phyloP scores from a whole-genome alignment of 2,329 filamentous ascomycete genomes.

The Alternaria arbusti region DNA sequence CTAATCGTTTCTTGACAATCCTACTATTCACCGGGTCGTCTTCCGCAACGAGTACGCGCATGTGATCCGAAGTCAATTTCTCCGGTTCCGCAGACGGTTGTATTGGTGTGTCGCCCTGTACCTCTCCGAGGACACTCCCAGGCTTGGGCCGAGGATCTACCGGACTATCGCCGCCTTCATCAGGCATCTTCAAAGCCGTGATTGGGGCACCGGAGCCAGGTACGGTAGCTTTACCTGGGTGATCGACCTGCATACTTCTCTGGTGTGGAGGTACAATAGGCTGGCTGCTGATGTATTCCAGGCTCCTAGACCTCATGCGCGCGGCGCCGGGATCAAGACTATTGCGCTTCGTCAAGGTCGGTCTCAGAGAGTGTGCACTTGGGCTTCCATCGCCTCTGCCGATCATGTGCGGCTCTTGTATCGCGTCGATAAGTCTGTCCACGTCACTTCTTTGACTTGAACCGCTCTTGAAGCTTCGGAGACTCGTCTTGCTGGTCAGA shows the following conservation, averaged over 20 bases:
- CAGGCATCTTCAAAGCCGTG: slow-evolving; percentile 55
- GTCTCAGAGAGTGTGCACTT: slow-evolving; percentile 32
- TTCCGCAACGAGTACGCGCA: slow-evolving; percentile 79
- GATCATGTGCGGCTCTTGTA: slow-evolving; percentile 63
- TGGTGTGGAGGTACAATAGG: slow-evolving; percentile 33
- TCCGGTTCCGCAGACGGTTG: slow-evolving; percentile 15
- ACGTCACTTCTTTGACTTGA: slow-evolving; percentile 66
- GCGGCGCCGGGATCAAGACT: slow-evolving; percentile 25
- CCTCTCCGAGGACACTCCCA: slow-evolving; percentile 39
- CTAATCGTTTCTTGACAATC: slow-evolving; percentile 78
- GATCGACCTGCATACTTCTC: slow-evolving; percentile 53
- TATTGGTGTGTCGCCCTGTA: slow-evolving; percentile 26
- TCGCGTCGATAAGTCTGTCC: slow-evolving; percentile 74
- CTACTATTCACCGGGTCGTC: slow-evolving; percentile 88
- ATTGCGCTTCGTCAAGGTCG: slow-evolving; percentile 34
- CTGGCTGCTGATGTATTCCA: slow-evolving; percentile 25
- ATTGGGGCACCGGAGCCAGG: slow-evolving; percentile 52
- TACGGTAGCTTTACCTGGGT: slow-evolving; percentile 50
- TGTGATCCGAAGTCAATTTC: slow-evolving; percentile 48
- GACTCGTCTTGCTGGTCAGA: slow-evolving; percentile 58
- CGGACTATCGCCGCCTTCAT: slow-evolving; percentile 40
- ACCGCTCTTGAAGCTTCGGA: slow-evolving; percentile 55
- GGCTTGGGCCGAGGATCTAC: slow-evolving; percentile 10
- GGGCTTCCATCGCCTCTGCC: slow-evolving; percentile 26
- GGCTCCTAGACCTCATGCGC: slow-evolving; percentile 32